Base-by-base conservation (phyloP, 768 basidiomycete genomes). In the Serpula lacrymans region DNA sequence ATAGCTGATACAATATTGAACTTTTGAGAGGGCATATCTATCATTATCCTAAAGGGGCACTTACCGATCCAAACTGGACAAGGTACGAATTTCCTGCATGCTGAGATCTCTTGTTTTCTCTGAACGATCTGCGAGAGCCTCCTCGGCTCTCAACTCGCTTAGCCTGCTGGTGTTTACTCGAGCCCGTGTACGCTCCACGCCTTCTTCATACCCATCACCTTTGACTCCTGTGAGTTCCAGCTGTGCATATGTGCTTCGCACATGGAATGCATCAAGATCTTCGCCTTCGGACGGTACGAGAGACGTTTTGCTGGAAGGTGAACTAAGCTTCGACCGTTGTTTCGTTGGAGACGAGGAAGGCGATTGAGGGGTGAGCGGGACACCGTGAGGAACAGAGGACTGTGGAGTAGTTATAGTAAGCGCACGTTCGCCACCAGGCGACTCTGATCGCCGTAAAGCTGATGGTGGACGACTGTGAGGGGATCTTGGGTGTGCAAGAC, bases 191-290 rank as follows among this genome's bases (percentile, higher is more conserved):
- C 91, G 81, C 64, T 98, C 95, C 6, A 95, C 75, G 26, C 95
- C 95, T 50, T 95, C 92, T 52, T 91, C 88, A 62, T 82, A 90
- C 0, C 95, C 95, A 57, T 98, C 95, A 3, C 94, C 93, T 55
- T 80, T 86, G 26, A 97, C 94, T n/a, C 95, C 95, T 30, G 76
- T 76, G 8, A 76, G 67, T 35, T 97, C 91, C n/a, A 98, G 73
- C 47, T 88, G 78, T 0, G 93, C 95, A 57, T 97, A 94, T 1
- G 88, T 90, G 45, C 74, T 83, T 28, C 90, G 77, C 6, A 94
- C 85, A 59, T 88, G 83, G 51, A 87, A 87, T 6, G 84, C 76
- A 57, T 92, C 89, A 41, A 78, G 56, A 51, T 92, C 89, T 59
- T 92, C 89, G 20, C 84, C 84, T 50, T 82, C 82, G 5, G 84